Conservation (phyloP, 2,329 filamentous ascomycete genomes). For the Aspergillus ochraceoroseus region DNA sequence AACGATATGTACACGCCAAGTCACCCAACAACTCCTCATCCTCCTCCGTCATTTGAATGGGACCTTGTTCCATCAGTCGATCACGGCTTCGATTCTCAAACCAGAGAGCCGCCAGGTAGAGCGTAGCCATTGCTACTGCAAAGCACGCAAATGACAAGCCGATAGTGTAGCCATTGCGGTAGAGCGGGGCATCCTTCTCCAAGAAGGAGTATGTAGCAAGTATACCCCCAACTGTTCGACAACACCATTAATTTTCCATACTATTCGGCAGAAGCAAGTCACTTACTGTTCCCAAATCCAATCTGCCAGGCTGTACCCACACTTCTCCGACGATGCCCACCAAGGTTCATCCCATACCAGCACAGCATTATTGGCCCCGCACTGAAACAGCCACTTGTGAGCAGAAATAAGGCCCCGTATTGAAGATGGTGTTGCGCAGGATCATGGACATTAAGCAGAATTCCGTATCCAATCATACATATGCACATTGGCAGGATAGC, state of each 20-base stretch:
- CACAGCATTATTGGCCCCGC: constrained; percentile 82
- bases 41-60: constrained; percentile 2
- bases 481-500: constrained; percentile 63
- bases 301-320: constrained; percentile 72
- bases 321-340: constrained; percentile 64
- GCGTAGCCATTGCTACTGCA: constrained; percentile 9
- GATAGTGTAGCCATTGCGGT: constrained; percentile 19
- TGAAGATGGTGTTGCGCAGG: constrained; percentile 55
- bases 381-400: constrained; percentile 71
- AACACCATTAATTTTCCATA: background rate
- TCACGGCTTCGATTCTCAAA: constrained; percentile 16
- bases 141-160: constrained; percentile 17
- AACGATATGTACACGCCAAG: constrained; percentile 17
- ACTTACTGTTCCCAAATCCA: constrained; percentile 54
- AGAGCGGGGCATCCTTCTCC: constrained; percentile 16
- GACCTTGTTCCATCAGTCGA: constrained; percentile 3
- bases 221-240: constrained; percentile 16
- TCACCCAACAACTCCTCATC: constrained; percentile 14
- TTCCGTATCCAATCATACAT: constrained; percentile 67
- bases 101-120: constrained; percentile 9
- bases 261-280: no score
- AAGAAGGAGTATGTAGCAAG: constrained; percentile 20
- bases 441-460: constrained; percentile 66
- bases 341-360: constrained; percentile 77
- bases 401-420: constrained; percentile 75